Evolutionary conservation across 768 basidiomycete species (phyloP).

Genomic region (Phylloporus sp.): DNA sequence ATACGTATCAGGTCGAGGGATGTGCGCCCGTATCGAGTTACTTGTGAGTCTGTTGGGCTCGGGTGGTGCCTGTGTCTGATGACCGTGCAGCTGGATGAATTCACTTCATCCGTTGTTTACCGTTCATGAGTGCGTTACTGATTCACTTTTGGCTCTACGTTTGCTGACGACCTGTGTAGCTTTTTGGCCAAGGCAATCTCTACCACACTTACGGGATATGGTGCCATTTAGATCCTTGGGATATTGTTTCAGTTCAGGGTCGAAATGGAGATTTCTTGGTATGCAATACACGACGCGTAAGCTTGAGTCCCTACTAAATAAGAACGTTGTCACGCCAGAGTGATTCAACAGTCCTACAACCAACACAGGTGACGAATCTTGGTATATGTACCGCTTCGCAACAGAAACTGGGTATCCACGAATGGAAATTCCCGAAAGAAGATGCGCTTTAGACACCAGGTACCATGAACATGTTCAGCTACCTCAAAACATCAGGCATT

Average conservation of each 20-base stretch:
- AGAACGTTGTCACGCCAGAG: no score
- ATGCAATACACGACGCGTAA: no score
- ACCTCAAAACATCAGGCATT: constrained; percentile 30
- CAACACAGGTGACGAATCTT: no score
- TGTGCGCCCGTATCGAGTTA: constrained; percentile 64
- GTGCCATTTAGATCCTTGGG: constrained; percentile 9
- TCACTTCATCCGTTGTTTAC: constrained; percentile 58
- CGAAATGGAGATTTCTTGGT: no score
- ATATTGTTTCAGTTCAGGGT: no score
- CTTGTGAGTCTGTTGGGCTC: constrained; percentile 43
- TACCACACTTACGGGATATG: constrained; percentile 39
- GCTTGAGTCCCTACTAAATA: no score
- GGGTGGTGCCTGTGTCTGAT: not conserved
- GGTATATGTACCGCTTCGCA: constrained; percentile 14
- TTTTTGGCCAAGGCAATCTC: constrained; percentile 50
- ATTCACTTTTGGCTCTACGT: not conserved
- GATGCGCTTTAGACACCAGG: no score
- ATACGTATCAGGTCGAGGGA: constrained; percentile 49
- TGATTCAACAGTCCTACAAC: no score
- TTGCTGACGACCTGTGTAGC: constrained; percentile 27
- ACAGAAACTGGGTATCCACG: not conserved
- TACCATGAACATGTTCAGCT: no score
- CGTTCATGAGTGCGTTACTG: constrained; percentile 51
- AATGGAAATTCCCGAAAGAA: no score
- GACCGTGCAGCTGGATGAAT: constrained; percentile 51